phyloP scores from a whole-genome alignment of 23 red algal species.

The Cyanidioschyzon merolae region DNA sequence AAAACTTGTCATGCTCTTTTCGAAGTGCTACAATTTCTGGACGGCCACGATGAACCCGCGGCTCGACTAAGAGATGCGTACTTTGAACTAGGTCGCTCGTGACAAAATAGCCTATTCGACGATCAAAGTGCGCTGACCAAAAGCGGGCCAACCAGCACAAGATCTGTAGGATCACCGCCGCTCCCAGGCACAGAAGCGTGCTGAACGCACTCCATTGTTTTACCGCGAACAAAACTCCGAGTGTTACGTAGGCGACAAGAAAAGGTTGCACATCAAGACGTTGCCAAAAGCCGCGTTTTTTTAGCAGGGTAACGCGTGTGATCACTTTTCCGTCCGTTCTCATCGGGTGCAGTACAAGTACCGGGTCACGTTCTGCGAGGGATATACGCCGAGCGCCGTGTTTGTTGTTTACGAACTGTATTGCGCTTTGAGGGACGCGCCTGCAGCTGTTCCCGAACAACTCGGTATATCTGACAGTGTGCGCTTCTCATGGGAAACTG shows the following conservation, averaged over 20 bases:
- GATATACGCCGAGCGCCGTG: no score
- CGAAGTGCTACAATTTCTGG: slow-evolving; percentile 39
- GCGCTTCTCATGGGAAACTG: neutral
- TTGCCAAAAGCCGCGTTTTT: slow-evolving; percentile 1
- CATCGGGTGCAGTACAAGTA: neutral
- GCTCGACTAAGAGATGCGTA: slow-evolving; percentile 39
- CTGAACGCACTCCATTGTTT: slow-evolving; percentile 26
- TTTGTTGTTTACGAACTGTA: no score
- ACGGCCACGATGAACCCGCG: slow-evolving; percentile 57
- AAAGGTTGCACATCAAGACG: slow-evolving; percentile 57
- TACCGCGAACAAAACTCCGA: slow-evolving; percentile 3
- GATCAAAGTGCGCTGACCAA: slow-evolving; percentile 52
- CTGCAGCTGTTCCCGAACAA: no score
- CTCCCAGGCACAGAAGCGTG: slow-evolving; percentile 22
- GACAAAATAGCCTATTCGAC: slow-evolving; percentile 23
- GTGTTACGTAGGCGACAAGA: slow-evolving; percentile 18
- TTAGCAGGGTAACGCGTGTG: slow-evolving; percentile 38
- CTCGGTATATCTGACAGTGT: no score
- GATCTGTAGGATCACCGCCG: slow-evolving; percentile 31
- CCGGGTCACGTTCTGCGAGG: no score
- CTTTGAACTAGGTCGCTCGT: neutral
- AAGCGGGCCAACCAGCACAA: slow-evolving; percentile 59
- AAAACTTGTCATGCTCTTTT: slow-evolving; percentile 5
- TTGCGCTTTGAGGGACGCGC: no score
- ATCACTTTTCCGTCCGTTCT: slow-evolving; percentile 56